Conservation (phyloP, 164 flowering plant species). For the Sedum album region DNA sequence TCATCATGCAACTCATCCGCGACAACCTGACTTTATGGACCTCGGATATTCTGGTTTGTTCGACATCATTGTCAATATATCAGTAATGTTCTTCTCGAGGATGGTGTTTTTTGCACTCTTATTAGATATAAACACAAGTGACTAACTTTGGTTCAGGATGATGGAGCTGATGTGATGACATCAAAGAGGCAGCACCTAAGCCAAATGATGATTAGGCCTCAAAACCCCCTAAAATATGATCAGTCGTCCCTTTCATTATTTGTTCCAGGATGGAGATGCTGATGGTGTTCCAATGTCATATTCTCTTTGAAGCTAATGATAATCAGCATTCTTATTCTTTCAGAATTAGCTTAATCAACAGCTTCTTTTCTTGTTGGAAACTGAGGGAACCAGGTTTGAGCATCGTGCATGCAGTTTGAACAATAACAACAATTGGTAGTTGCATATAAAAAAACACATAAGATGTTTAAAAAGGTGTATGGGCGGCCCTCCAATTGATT, state of each 20-base stretch:
- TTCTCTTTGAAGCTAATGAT: too few species aligned
- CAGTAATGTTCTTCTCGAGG: background rate
- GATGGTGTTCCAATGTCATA: too few species aligned
- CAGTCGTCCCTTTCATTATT: background rate
- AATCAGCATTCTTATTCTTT: too few species aligned
- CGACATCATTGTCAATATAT: background rate
- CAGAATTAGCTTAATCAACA: too few species aligned
- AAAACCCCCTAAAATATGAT: background rate
- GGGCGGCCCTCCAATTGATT: too few species aligned
- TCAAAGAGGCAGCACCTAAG: conserved; percentile 57
- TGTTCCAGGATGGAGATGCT: background rate
- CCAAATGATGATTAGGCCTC: conserved; percentile 31
- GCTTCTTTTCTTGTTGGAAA: too few species aligned
- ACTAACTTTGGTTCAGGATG: background rate
- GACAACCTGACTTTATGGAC: conserved; percentile 70
- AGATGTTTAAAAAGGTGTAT: too few species aligned
- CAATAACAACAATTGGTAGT: too few species aligned
- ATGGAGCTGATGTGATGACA: background rate
- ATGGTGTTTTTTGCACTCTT: background rate
- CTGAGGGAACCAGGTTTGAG: too few species aligned
- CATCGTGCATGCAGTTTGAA: too few species aligned
- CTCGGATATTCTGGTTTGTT: conserved; percentile 55
- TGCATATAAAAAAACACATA: too few species aligned
- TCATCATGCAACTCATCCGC: conserved; percentile 69
- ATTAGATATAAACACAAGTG: too few species aligned